Evolutionary conservation across 2,329 filamentous ascomycete species (phyloP).

Genomic region (Phyllosticta citrichinensis): DNA sequence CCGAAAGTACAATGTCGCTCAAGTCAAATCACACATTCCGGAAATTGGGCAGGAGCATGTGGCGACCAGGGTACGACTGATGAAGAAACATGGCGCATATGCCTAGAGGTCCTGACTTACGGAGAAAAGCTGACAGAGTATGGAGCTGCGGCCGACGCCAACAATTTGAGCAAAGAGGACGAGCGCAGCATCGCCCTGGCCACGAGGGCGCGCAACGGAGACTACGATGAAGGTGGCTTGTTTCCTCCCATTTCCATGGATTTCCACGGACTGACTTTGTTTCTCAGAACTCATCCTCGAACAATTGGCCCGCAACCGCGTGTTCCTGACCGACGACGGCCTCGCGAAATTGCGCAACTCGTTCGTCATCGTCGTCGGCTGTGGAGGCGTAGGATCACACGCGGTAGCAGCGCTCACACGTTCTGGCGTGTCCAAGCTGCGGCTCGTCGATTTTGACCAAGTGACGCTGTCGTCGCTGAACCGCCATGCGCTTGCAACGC

Average conservation of each 20-base stretch:
- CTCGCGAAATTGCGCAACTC: constrained; percentile 68
- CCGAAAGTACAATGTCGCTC: constrained; percentile 44
- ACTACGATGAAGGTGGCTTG: constrained; percentile 51
- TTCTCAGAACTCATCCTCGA: constrained; percentile 75
- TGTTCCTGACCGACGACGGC: constrained; percentile 78
- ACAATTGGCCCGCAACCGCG: constrained; percentile 84
- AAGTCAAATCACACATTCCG: constrained; percentile 53
- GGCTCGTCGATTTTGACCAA: constrained; percentile 94
- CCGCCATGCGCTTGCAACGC: constrained; percentile 86
- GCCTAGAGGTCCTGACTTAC: constrained; percentile 10
- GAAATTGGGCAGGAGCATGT: constrained; percentile 41
- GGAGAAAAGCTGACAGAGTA: constrained; percentile 49
- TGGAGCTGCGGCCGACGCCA: constrained; percentile 42
- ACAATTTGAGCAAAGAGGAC: constrained; percentile 41
- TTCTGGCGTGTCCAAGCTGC: constrained; percentile 78
- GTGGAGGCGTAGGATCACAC: constrained; percentile 91
- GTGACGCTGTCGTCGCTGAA: constrained; percentile 91
- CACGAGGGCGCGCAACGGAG: constrained; percentile 49
- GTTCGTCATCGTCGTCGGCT: constrained; percentile 84
- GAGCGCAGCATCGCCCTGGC: constrained; percentile 49
- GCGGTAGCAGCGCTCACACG: constrained; percentile 75
- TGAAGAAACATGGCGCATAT: neutral
- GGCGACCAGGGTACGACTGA: constrained; percentile 37
- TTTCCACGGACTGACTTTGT: constrained; percentile 6
- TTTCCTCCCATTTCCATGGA: neutral